These are phyloP conservation scores for Ilyonectria destructans DNA, from an alignment of 2,329 filamentous ascomycete species.

Conservation along the genomic window DNA sequence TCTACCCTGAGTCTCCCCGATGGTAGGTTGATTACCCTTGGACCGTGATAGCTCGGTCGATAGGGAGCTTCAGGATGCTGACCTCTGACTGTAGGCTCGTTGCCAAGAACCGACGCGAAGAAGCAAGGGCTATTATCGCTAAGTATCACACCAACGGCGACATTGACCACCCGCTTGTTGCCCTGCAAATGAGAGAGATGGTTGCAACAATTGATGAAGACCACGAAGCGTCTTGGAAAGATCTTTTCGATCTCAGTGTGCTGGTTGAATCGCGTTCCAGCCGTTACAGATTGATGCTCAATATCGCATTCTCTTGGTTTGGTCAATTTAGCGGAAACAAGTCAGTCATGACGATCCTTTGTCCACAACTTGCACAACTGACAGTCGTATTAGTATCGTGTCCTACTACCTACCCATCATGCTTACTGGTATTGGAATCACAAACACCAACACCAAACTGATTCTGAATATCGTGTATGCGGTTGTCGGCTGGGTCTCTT, in stretches of 20 bases:
- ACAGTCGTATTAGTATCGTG: conserved; percentile 20
- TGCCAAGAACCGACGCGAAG: conserved; percentile 25
- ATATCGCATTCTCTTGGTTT: conserved; percentile 59
- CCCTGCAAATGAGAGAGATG: conserved; percentile 57
- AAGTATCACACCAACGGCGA: conserved; percentile 70
- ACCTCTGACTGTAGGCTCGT: conserved; percentile 23
- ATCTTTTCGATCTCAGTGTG: conserved; percentile 56
- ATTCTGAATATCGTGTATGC: conserved; percentile 59
- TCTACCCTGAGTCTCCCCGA: conserved; percentile 74
- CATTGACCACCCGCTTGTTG: conserved; percentile 64
- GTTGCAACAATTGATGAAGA: conserved; percentile 48
- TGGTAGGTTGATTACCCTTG: conserved; percentile 56
- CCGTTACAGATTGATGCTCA: conserved; percentile 57
- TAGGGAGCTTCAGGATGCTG: background rate
- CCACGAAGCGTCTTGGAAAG: conserved; percentile 53
- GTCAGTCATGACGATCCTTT: background rate
- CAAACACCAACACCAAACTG: conserved; percentile 55
- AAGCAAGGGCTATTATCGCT: conserved; percentile 21
- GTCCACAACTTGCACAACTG: background rate
- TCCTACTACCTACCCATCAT: conserved; percentile 57
- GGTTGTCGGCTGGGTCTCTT: conserved; percentile 56
- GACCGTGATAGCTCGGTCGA: background rate
- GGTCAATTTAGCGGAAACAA: conserved; percentile 60
- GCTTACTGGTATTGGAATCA: conserved; percentile 56
- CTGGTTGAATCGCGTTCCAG: conserved; percentile 56